Conservation (phyloP, 2,329 filamentous ascomycete species). For the Pezicula rhizophila region DNA sequence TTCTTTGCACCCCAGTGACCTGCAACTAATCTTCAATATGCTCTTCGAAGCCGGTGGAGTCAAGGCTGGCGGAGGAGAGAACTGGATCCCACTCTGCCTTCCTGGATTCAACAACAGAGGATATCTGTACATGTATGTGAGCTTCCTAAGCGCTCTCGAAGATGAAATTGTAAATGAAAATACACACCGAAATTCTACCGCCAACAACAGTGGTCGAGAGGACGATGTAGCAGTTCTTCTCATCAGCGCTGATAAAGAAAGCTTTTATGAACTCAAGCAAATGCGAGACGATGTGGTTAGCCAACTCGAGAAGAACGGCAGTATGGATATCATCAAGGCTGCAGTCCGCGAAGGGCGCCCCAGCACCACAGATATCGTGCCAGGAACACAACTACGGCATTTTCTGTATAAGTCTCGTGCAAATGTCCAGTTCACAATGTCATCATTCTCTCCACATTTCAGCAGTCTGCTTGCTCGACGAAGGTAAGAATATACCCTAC, state of each 20-base stretch:
- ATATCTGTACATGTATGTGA: slow-evolving; percentile 98
- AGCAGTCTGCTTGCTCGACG: slow-evolving; percentile 52
- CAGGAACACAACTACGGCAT: slow-evolving; percentile 75
- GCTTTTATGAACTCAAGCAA: slow-evolving; percentile 81
- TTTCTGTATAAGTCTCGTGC: slow-evolving; percentile 93
- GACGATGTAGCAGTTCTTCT: slow-evolving; percentile 87
- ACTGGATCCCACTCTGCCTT: slow-evolving; percentile 93
- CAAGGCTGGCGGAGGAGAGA: slow-evolving; percentile 88
- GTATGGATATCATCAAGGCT: slow-evolving; percentile 65
- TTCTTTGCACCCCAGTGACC: slow-evolving; percentile 88
- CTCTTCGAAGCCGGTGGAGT: slow-evolving; percentile 91
- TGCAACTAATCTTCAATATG: slow-evolving; percentile 99
- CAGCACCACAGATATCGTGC: slow-evolving; percentile 66
- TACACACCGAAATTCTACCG: slow-evolving; percentile 53
- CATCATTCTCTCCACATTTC: slow-evolving; percentile 69
- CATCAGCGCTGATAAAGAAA: slow-evolving; percentile 88
- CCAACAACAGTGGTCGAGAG: slow-evolving; percentile 59
- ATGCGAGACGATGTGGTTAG: slow-evolving; percentile 58
- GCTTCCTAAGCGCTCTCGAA: slow-evolving; percentile 68
- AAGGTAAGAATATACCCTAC: slow-evolving; percentile 38
- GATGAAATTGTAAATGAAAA: slow-evolving; percentile 31
- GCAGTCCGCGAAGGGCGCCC: slow-evolving; percentile 69
- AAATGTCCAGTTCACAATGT: slow-evolving; percentile 95
- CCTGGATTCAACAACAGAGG: slow-evolving; percentile 96
- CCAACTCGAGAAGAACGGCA: slow-evolving; percentile 71